Evolutionary conservation across 306 rosid species (phyloP).

Genomic region (Malus asiatica): DNA sequence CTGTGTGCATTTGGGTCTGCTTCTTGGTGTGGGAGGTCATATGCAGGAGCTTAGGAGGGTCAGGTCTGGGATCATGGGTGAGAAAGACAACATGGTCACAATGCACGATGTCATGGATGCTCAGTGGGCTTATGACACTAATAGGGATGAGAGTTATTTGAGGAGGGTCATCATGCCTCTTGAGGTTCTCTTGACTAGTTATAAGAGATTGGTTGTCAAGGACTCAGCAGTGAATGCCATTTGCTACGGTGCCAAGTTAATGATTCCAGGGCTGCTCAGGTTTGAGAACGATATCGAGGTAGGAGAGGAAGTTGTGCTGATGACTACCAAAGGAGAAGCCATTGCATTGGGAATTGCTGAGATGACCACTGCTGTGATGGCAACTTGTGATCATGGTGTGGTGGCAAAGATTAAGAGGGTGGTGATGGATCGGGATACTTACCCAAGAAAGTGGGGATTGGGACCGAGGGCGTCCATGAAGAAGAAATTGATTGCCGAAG

Average conservation of each 20-base stretch:
- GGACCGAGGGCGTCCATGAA: slow-evolving; percentile 81
- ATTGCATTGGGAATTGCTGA: slow-evolving; percentile 82
- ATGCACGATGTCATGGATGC: slow-evolving; percentile 95
- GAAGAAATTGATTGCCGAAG: slow-evolving; percentile 58
- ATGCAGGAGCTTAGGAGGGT: slow-evolving; percentile 93
- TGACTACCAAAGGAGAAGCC: slow-evolving; percentile 84
- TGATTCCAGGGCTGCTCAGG: slow-evolving; percentile 78
- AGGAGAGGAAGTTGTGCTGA: slow-evolving; percentile 74
- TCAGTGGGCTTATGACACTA: slow-evolving; percentile 65
- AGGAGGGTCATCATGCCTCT: slow-evolving; percentile 82
- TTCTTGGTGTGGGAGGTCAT: slow-evolving; percentile 80
- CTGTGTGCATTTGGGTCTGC: slow-evolving; percentile 78
- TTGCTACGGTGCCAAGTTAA: slow-evolving; percentile 82
- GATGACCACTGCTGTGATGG: slow-evolving; percentile 84
- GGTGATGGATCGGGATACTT: slow-evolving; percentile 84
- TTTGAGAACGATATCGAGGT: slow-evolving; percentile 75
- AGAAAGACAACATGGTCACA: slow-evolving; percentile 79
- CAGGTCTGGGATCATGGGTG: slow-evolving; percentile 72
- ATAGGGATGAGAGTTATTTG: slow-evolving; percentile 60
- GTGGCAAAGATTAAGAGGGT: slow-evolving; percentile 89
- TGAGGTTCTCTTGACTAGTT: slow-evolving; percentile 59
- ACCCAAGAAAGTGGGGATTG: slow-evolving; percentile 85
- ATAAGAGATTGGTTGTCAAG: slow-evolving; percentile 79
- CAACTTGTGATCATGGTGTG: slow-evolving; percentile 80
- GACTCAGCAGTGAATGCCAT: slow-evolving; percentile 85